Evolutionary conservation across 208 protist species (phyloP).

Genomic region (Acanthamoeba lenticulata): DNA sequence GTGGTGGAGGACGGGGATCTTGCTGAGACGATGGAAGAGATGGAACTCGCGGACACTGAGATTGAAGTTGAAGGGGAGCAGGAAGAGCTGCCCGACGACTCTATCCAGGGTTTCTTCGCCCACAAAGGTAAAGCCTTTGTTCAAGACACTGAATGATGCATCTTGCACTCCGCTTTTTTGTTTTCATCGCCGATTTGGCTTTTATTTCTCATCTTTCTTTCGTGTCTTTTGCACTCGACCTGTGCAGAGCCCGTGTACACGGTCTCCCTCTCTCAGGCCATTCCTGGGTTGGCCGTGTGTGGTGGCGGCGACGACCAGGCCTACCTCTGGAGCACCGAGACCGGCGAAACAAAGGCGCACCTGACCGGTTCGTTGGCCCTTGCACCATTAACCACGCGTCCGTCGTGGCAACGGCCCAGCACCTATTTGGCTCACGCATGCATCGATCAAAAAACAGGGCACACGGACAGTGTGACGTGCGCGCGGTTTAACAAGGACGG

Average conservation of each 20-base stretch:
- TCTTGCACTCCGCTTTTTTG: not conserved
- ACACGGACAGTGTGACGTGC: conserved; percentile 82
- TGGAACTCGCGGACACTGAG: not conserved
- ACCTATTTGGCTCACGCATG: too few relatives aligned
- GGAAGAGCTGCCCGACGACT: conserved; percentile 75
- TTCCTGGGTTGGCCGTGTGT: conserved; percentile 61
- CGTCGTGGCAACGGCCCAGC: too few relatives aligned
- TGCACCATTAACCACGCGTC: too few relatives aligned
- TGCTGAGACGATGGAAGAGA: not conserved
- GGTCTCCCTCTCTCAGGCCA: conserved; percentile 47
- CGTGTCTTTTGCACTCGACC: too few relatives aligned
- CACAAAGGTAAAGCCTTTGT: not conserved
- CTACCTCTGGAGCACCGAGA: conserved; percentile 79
- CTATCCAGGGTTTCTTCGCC: conserved; percentile 71
- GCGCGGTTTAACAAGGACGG: conserved; percentile 85
- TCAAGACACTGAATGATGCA: not conserved
- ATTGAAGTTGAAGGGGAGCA: not conserved
- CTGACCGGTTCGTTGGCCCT: conserved; percentile 14
- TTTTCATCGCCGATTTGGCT: not conserved
- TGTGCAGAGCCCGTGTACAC: conserved; percentile 82
- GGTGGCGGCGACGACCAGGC: conserved; percentile 85
- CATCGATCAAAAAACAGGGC: too few relatives aligned
- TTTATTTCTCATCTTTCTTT: conserved; percentile 17
- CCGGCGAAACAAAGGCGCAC: not conserved
- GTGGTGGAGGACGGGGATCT: conserved; percentile 21